Evolutionary conservation across 768 basidiomycete species (phyloP), one percentile per base, ranked within the genome.

Genomic region (Jaapia argillacea): DNA sequence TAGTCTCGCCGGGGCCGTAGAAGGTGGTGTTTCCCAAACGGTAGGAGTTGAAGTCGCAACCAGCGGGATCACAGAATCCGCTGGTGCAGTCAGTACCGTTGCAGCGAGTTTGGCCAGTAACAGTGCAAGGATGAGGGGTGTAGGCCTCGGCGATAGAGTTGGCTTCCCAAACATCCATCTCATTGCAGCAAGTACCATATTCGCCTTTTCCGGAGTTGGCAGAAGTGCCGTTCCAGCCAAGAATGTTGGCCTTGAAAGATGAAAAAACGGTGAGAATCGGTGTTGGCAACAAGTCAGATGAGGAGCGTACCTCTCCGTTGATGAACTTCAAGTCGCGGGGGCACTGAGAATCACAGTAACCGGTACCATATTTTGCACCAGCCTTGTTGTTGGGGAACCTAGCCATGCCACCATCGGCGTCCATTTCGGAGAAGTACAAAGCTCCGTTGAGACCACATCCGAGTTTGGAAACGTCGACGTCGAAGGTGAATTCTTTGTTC

Each of bases 1-100:
- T 66, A 43, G 62, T 71, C 54, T 54, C 50, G 46, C 67, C 68
- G n/a, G 54, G 53, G 31, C 75, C 75, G 54, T 67, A 66, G 69
- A 74, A 77, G 42, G 54, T 46, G 45, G 49, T 55, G 58, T 64
- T 53, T 25, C 74, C 74, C 69, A 72, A 65, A 54, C 75, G 74
- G 67, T 54, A 78, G 23, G 75, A 72, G 71, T 76, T 77, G 69
- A 75, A 77, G 53, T 77, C 75, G 58, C 75, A 77, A 37, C 75
- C n/a, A n/a, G n/a, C n/a, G n/a, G n/a, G n/a, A n/a, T n/a, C n/a
- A n/a, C n/a, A n/a, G n/a, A n/a, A n/a, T 75, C 54, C 60, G 26
- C 70, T 70, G 21, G 51, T 47, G 66, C 75, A 78, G 45, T 56
- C 57, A 22, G 59, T 61, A 49, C 62, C 64, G 24, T 66, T 68